Conservation (phyloP, 2,329 filamentous ascomycete genomes). For the Diaporthe sp. region DNA sequence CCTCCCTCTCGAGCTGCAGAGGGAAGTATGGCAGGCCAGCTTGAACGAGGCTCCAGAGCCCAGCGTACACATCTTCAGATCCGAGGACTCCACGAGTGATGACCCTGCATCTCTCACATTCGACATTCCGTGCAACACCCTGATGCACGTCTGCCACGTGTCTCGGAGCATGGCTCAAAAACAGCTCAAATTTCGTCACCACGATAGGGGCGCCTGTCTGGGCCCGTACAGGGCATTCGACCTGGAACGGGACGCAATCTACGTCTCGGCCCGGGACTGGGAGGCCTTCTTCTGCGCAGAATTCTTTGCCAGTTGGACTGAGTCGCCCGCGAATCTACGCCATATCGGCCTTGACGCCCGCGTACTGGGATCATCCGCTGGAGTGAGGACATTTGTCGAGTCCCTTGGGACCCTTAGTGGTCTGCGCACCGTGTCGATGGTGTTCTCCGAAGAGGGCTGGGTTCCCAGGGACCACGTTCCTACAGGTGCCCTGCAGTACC, state of each 20-base stretch:
- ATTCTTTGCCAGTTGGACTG: not conserved
- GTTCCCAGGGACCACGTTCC: not conserved
- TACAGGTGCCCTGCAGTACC: not conserved
- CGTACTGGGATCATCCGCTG: not conserved
- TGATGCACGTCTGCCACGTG: constrained; percentile 6
- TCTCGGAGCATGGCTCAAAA: not conserved
- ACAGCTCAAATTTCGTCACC: not conserved
- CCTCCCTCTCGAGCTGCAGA: constrained; percentile 17
- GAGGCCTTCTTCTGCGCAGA: not conserved
- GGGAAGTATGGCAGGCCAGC: constrained; percentile 7
- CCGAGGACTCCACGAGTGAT: not conserved
- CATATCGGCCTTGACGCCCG: constrained; percentile 4
- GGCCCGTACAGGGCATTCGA: not conserved
- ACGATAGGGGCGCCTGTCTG: not conserved
- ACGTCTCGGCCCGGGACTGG: not conserved
- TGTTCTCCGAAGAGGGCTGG: not conserved
- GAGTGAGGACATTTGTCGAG: not conserved
- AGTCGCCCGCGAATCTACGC: not conserved
- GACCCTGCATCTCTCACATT: not conserved
- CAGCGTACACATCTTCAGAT: not conserved
- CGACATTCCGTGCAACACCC: not conserved
- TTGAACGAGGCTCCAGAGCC: not conserved
- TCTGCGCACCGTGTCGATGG: not conserved
- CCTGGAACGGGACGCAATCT: not conserved
- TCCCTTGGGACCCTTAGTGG: not conserved